A percentile compares a stretch with the other conserved stretches of the same genome.
Conservation (phyloP, 2,329 filamentous ascomycete species). For the Fusarium sp. region DNA sequence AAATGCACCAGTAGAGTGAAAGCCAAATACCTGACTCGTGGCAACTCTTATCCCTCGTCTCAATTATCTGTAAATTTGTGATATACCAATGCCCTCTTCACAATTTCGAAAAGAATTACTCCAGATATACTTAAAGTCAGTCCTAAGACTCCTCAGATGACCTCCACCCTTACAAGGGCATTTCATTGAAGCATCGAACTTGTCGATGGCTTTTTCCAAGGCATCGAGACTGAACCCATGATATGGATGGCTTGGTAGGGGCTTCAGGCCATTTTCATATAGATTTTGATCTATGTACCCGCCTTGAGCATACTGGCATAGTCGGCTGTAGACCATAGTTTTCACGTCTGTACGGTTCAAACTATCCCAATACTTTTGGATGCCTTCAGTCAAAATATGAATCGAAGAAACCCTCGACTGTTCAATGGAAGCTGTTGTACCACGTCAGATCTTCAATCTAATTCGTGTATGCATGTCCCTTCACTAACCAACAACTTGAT, state of each 20-base stretch:
- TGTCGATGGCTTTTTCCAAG: rapidly evolving
- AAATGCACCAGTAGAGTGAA: neutral
- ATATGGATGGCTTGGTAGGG: neutral
- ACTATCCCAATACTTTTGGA: rapidly evolving
- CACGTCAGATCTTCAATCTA: rapidly evolving
- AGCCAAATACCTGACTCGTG: neutral
- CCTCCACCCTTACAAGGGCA: neutral
- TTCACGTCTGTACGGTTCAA: rapidly evolving
- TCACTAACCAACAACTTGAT: neutral
- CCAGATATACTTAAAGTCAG: rapidly evolving
- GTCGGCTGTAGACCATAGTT: rapidly evolving
- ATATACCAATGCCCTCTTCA: neutral
- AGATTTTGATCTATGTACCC: neutral
- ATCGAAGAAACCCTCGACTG: neutral
- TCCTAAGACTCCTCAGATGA: neutral
- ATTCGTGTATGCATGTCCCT: rapidly evolving
- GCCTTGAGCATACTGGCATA: neutral
- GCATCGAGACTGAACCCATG: neutral
- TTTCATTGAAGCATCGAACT: rapidly evolving
- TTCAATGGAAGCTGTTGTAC: neutral
- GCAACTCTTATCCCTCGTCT: neutral
- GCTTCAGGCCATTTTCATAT: rapidly evolving
- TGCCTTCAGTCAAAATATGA: rapidly evolving
- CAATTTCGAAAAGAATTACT: rapidly evolving
- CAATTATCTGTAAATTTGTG: neutral